Conservation (phyloP, 805 yeast species). For the Ogataea populi-albae region DNA sequence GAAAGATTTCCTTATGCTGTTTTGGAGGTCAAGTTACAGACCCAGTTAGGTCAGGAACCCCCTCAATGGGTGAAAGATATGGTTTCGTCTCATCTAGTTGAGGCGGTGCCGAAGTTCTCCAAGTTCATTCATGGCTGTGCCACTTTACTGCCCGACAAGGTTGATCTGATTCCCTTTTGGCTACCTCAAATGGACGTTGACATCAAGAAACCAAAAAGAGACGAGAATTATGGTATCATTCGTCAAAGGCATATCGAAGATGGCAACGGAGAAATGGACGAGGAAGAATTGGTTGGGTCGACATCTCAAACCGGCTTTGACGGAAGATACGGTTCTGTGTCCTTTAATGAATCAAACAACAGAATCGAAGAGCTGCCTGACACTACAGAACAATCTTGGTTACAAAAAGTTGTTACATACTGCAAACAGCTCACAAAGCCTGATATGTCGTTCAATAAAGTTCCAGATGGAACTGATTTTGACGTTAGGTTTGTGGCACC, state of each 20-base stretch:
- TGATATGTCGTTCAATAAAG: conserved; percentile 53
- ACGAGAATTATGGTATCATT: conserved; percentile 61
- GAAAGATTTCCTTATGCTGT: conserved; percentile 98
- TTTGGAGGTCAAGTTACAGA: conserved; percentile 93
- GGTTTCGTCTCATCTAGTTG: conserved; percentile 89
- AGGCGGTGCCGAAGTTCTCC: conserved; percentile 97
- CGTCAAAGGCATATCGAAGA: conserved; percentile 35
- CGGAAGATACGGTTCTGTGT: conserved; percentile 29
- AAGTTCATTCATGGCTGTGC: conserved; percentile 98
- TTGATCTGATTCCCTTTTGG: conserved; percentile 92
- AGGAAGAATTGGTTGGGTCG: conserved; percentile 57
- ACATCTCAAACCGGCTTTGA: conserved; percentile 9
- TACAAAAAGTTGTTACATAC: conserved; percentile 15
- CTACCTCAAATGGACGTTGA: conserved; percentile 95
- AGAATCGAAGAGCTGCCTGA: conserved; percentile 26
- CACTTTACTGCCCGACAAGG: conserved; percentile 78
- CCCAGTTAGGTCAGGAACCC: conserved; percentile 98
- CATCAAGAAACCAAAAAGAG: conserved; percentile 78
- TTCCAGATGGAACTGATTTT: conserved; percentile 64
- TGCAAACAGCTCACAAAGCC: conserved; percentile 23
- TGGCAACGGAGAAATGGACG: conserved; percentile 57
- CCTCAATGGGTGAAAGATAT: conserved; percentile 96
- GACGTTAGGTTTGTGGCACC: conserved; percentile 66
- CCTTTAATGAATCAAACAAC: conserved; percentile 29
- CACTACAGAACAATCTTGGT: conserved; percentile 11